Evolutionary conservation across 2,329 filamentous ascomycete species (phyloP).

Genomic region (Beauveria medogensis): DNA sequence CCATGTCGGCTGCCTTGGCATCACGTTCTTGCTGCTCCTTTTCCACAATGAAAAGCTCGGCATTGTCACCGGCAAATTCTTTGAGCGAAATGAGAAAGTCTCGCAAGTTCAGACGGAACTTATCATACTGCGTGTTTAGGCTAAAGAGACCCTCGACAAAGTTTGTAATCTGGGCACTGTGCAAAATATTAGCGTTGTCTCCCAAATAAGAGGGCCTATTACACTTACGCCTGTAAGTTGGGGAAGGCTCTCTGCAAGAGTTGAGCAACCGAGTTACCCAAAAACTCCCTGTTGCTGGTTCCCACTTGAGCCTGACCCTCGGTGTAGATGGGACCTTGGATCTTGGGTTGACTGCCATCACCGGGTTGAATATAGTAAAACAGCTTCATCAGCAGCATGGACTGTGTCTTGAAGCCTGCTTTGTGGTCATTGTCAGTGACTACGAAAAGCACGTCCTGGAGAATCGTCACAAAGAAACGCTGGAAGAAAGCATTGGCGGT

Average conservation of each 20-base stretch:
- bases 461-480: constrained; percentile 89
- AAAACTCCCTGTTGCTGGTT: constrained; percentile 84
- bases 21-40: constrained; percentile 86
- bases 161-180: constrained; percentile 72
- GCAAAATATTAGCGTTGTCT: constrained; percentile 25
- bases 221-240: constrained; percentile 77
- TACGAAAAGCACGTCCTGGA: constrained; percentile 98
- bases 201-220: not conserved
- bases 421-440: constrained; percentile 97
- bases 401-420: constrained; percentile 97
- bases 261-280: constrained; percentile 78
- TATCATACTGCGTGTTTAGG: constrained; percentile 79
- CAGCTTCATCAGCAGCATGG: constrained; percentile 85
- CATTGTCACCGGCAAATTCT: constrained; percentile 92
- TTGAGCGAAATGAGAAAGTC: constrained; percentile 97
- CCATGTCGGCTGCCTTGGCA: constrained; percentile 79
- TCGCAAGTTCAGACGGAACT: constrained; percentile 91
- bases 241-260: constrained; percentile 85
- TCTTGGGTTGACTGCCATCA: constrained; percentile 65
- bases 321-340: constrained; percentile 84
- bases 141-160: constrained; percentile 89
- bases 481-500: constrained; percentile 96
- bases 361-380: constrained; percentile 86
- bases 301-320: constrained; percentile 74
- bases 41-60: constrained; percentile 87